Evolutionary conservation across 2,329 filamentous ascomycete species (phyloP).

Genomic region (Botrytis fabae): DNA sequence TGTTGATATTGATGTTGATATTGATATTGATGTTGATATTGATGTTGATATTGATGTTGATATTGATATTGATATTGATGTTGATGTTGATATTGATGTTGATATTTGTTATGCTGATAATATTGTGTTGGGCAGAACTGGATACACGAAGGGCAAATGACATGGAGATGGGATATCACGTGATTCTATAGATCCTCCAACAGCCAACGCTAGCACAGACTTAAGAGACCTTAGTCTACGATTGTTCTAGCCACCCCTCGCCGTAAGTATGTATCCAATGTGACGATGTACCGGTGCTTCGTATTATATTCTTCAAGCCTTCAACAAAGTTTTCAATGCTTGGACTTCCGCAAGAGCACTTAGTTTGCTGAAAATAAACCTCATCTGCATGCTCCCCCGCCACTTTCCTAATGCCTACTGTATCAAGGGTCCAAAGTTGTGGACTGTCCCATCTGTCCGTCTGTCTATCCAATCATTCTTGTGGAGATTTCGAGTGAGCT

Average conservation of each 20-base stretch:
- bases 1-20: no score
- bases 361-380: neutral
- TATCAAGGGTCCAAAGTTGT: neutral
- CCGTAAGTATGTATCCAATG: neutral
- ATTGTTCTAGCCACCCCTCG: neutral
- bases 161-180: neutral
- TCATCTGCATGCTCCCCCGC: neutral
- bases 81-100: no score
- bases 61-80: no score
- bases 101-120: neutral
- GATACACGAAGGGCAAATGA: neutral
- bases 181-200: neutral
- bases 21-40: no score
- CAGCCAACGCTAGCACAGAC: neutral
- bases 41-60: no score
- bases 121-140: neutral
- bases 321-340: neutral
- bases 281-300: neutral
- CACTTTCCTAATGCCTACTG: neutral
- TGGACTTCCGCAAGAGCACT: neutral
- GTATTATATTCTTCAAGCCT: neutral
- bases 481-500: neutral
- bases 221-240: neutral
- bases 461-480: neutral
- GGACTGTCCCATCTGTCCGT: neutral